Evolutionary conservation across 306 rosid genomes (phyloP).

Genomic region (Castanea crenata): DNA sequence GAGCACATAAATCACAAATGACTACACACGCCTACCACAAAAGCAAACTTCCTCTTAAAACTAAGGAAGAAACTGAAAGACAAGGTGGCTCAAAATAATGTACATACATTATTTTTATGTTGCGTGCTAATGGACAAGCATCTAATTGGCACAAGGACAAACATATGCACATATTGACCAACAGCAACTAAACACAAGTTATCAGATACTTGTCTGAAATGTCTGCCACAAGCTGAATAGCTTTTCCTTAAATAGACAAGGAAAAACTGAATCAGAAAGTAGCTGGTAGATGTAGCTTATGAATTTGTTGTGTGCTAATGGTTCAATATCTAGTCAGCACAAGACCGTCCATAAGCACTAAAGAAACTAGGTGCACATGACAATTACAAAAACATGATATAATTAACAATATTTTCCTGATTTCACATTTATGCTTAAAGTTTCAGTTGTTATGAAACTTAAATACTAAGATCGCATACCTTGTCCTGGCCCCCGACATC

Average conservation of each 20-base stretch:
- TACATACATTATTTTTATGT: slow-evolving; percentile 32
- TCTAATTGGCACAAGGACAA: slow-evolving; percentile 43
- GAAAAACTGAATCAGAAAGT: neutral
- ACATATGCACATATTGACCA: slow-evolving; percentile 31
- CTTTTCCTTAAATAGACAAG: neutral
- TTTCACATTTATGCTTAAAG: neutral
- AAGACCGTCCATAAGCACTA: neutral
- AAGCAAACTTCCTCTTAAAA: neutral
- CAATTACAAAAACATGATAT: neutral
- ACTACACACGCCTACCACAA: too few species aligned
- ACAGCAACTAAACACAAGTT: too few species aligned
- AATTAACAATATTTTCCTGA: neutral
- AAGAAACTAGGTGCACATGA: neutral
- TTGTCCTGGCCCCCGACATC: slow-evolving; percentile 82
- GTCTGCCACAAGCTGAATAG: neutral
- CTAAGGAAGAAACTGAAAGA: slow-evolving; percentile 26
- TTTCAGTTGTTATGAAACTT: neutral
- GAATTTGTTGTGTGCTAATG: neutral
- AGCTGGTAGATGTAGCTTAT: neutral
- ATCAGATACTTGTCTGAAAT: neutral
- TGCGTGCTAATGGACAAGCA: slow-evolving; percentile 25
- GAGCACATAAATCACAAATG: slow-evolving; percentile 11
- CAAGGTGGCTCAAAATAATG: slow-evolving; percentile 27
- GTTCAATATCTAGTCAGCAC: neutral
- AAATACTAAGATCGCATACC: slow-evolving; percentile 31